These are phyloP conservation scores for Corylus americana DNA, from an alignment of 306 rosid genomes.

Conservation along the genomic window DNA sequence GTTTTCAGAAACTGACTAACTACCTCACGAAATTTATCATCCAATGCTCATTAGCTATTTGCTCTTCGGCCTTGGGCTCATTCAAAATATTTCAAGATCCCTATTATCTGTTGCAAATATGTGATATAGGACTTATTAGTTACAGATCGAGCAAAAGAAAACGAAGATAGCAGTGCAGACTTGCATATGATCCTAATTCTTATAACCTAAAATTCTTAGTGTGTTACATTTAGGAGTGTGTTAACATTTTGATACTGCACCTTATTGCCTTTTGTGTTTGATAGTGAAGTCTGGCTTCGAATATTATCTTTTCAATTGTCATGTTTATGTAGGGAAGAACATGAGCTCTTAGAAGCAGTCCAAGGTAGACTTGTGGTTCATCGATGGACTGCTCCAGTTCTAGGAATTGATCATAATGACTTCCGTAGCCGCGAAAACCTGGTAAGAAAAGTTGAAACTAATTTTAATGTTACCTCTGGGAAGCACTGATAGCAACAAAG, in stretches of 20 bases:
- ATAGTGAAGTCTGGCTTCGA: background rate
- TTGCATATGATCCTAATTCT: slow-evolving; percentile 1
- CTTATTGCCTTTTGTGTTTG: background rate
- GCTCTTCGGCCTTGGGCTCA: background rate
- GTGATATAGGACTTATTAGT: background rate
- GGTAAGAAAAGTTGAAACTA: slow-evolving; percentile 48
- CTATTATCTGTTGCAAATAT: background rate
- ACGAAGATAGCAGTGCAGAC: background rate
- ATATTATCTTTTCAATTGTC: slow-evolving; percentile 12
- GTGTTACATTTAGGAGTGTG: background rate
- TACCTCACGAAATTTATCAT: background rate
- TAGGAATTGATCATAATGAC: slow-evolving; percentile 87
- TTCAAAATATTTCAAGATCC: background rate
- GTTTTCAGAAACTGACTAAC: slow-evolving; percentile 11
- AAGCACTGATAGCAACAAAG: background rate
- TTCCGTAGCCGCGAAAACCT: slow-evolving; percentile 88
- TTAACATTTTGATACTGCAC: background rate
- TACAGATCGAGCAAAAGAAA: slow-evolving; percentile 21
- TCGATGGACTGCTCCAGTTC: slow-evolving; percentile 81
- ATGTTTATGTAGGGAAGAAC: slow-evolving; percentile 68
- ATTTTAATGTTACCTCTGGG: background rate
- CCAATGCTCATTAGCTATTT: background rate
- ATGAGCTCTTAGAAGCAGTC: slow-evolving; percentile 88
- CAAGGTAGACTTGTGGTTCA: slow-evolving; percentile 83
- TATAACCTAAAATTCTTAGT: background rate